A percentile compares a stretch with the other conserved stretches of the same genome.
Conservation (phyloP, 305 asterid species). For the Petunia hybrid region DNA sequence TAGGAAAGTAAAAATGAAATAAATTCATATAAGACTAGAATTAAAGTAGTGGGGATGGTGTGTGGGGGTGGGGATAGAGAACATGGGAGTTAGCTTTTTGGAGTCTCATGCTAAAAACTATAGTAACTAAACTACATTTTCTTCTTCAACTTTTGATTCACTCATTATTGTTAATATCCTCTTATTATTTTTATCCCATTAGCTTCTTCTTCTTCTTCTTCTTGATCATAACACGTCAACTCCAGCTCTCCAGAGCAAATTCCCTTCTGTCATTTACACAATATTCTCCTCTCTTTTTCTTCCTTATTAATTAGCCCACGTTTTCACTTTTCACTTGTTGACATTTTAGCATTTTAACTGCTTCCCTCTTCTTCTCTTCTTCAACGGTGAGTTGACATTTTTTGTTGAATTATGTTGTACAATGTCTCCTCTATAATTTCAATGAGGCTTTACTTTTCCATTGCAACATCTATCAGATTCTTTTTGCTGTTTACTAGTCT, state of each 20-base stretch:
- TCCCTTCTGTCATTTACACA: conserved; percentile 21
- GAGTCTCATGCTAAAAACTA: conserved; percentile 56
- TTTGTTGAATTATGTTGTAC: not conserved
- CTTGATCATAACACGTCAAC: conserved; percentile 29
- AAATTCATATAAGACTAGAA: not conserved
- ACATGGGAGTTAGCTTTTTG: conserved; percentile 19
- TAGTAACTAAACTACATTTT: conserved; percentile 43
- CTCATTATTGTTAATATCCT: conserved; percentile 29
- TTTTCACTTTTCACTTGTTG: not conserved
- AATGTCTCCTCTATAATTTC: not conserved
- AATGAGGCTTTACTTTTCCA: not conserved
- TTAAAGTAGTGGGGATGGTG: too few species aligned
- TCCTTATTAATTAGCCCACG: not conserved
- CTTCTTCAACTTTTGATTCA: conserved; percentile 44
- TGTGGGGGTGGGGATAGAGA: too few species aligned
- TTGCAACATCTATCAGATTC: not conserved
- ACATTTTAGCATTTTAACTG: not conserved
- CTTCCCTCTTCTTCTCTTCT: not conserved
- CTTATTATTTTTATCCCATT: conserved; percentile 43
- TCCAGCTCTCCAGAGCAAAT: conserved; percentile 16
- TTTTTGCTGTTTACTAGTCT: not conserved
- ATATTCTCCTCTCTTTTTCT: not conserved
- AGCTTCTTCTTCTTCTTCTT: conserved; percentile 44
- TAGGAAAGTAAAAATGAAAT: too few species aligned
- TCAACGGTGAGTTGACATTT: not conserved